phyloP scores from a whole-genome alignment of 2,329 filamentous ascomycete species.

The Aspergillus novoparasiticus region DNA sequence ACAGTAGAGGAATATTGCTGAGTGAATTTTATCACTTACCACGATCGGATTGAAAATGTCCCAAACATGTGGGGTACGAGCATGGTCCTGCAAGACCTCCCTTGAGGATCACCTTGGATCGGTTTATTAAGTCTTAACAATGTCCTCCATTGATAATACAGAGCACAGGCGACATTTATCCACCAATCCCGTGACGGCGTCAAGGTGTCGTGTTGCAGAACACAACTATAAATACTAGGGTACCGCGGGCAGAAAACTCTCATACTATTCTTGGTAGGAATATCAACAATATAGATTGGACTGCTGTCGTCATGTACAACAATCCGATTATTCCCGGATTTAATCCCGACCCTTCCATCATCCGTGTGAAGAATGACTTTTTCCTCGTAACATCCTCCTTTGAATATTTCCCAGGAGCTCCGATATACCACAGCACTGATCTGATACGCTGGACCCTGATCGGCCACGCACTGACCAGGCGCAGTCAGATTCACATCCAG shows the following conservation, averaged over 20 bases:
- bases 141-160: neutral
- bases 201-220: neutral
- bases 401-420: slow-evolving; percentile 63
- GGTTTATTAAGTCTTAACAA: neutral
- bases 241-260: neutral
- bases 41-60: neutral
- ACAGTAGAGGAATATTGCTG: no score
- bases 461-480: slow-evolving; percentile 36
- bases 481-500: slow-evolving; percentile 39
- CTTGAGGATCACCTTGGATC: neutral
- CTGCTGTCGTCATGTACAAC: neutral
- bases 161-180: neutral
- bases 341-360: slow-evolving; percentile 63
- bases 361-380: slow-evolving; percentile 54
- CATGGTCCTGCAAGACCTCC: neutral
- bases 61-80: neutral
- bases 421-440: slow-evolving; percentile 60
- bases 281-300: neutral
- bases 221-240: neutral
- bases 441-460: slow-evolving; percentile 45
- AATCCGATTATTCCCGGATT: slow-evolving; percentile 46
- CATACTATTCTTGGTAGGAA: neutral
- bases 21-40: neutral
- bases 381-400: slow-evolving; percentile 65
- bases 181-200: neutral